These are phyloP conservation scores for Xylaria sp. DNA, from an alignment of 2,329 filamentous ascomycete genomes.

Conservation along the genomic window DNA sequence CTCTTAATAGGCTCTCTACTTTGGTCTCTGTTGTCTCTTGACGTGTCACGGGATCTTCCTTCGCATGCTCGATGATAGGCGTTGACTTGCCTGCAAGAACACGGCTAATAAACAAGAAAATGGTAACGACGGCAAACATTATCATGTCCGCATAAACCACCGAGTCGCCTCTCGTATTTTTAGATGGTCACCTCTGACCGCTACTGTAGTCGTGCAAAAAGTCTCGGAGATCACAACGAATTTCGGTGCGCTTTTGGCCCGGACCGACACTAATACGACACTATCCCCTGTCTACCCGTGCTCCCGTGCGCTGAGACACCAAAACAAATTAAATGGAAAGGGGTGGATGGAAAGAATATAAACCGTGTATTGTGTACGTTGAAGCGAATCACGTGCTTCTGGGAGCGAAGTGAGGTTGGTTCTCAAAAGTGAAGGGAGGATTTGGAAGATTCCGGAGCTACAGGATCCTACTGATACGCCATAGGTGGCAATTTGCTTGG, in stretches of 20 bases:
- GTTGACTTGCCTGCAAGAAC: no score
- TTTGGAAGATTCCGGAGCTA: neutral
- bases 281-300: constrained; percentile 59
- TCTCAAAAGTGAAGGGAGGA: neutral
- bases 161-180: constrained; percentile 64
- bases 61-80: no score
- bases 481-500: no score
- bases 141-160: constrained; percentile 64
- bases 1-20: no score
- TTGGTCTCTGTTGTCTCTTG: no score
- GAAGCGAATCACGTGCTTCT: constrained; percentile 6
- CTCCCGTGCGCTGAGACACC: constrained; percentile 50
- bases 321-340: constrained; percentile 39
- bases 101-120: no score
- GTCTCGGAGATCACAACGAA: constrained; percentile 63
- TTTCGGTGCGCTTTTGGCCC: constrained; percentile 65
- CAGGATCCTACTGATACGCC: no score
- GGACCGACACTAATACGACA: constrained; percentile 57
- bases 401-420: constrained; percentile 26
- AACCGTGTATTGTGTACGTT: constrained; percentile 37
- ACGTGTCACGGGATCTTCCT: no score
- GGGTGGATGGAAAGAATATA: constrained; percentile 34
- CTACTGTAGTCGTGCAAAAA: constrained; percentile 68
- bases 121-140: constrained; percentile 71
- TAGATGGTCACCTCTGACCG: constrained; percentile 67